Conservation (phyloP, 2,329 filamentous ascomycete species). For the Xylariaceae sp. region DNA sequence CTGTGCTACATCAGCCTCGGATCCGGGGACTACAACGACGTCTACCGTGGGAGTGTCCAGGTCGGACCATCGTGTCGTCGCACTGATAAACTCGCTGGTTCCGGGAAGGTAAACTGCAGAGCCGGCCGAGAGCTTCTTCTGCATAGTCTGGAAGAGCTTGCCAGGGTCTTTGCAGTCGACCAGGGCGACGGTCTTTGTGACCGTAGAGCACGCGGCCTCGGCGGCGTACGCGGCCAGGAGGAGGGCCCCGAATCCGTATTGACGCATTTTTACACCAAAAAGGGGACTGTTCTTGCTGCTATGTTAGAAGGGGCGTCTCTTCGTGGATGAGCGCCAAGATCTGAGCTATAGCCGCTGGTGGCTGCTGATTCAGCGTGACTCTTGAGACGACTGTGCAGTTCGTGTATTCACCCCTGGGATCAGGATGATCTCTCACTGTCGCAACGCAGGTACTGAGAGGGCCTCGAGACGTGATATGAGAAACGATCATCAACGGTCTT, state of each 20-base stretch:
- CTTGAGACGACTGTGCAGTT: too few species aligned
- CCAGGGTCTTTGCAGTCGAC: not conserved
- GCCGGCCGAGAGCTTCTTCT: not conserved
- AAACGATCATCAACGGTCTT: not conserved
- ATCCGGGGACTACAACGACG: conserved; percentile 6
- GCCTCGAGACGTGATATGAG: not conserved
- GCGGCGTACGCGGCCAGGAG: too few species aligned
- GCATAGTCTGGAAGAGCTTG: not conserved
- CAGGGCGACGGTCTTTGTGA: not conserved
- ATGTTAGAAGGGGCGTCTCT: too few species aligned
- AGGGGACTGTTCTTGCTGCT: too few species aligned
- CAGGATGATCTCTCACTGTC: not conserved
- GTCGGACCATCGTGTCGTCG: conserved; percentile 9
- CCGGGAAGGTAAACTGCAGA: conserved; percentile 3
- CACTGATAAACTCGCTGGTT: not conserved
- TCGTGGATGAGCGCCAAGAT: too few species aligned
- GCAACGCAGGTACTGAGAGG: not conserved
- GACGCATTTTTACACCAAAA: too few species aligned
- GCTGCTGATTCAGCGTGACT: too few species aligned
- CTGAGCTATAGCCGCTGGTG: too few species aligned
- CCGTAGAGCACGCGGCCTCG: not conserved
- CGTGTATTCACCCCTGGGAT: too few species aligned
- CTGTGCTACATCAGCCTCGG: conserved; percentile 7
- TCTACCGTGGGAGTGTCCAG: not conserved
- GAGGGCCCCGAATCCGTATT: too few species aligned